These are phyloP conservation scores for Roridomyces roridus DNA, from an alignment of 768 basidiomycete genomes.

Conservation along the genomic window DNA sequence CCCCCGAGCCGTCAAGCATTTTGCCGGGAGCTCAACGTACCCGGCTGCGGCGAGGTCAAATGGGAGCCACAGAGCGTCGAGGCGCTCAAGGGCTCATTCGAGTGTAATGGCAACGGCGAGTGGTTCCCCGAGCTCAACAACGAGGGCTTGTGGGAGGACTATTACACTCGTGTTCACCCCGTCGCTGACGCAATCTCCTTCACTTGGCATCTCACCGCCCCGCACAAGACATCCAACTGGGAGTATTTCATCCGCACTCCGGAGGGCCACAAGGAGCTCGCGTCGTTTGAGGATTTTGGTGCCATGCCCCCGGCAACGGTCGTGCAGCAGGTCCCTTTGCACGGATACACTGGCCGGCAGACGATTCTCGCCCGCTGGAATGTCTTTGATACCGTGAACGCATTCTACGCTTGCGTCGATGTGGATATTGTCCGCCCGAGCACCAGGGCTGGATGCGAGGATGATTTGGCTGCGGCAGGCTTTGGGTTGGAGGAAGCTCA, in stretches of 20 bases:
- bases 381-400: neutral
- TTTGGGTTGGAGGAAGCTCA: too few relatives aligned
- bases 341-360: neutral
- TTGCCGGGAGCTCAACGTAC: neutral
- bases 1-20: neutral
- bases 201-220: neutral
- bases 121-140: neutral
- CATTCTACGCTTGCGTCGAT: neutral
- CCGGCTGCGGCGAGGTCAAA: neutral
- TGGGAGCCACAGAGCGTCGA: neutral
- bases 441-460: too few relatives aligned
- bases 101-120: neutral
- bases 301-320: neutral
- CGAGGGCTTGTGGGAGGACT: neutral
- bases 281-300: neutral
- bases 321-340: neutral
- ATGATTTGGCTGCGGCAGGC: too few relatives aligned
- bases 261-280: neutral
- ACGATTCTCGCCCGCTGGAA: neutral
- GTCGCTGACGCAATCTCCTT: neutral
- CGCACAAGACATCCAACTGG: neutral
- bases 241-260: neutral
- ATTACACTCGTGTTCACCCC: neutral
- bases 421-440: neutral
- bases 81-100: neutral